Evolutionary conservation across 2,329 filamentous ascomycete genomes (phyloP), one percentile per base, ranked within the genome.

Genomic region (Diplodia sapinea): DNA sequence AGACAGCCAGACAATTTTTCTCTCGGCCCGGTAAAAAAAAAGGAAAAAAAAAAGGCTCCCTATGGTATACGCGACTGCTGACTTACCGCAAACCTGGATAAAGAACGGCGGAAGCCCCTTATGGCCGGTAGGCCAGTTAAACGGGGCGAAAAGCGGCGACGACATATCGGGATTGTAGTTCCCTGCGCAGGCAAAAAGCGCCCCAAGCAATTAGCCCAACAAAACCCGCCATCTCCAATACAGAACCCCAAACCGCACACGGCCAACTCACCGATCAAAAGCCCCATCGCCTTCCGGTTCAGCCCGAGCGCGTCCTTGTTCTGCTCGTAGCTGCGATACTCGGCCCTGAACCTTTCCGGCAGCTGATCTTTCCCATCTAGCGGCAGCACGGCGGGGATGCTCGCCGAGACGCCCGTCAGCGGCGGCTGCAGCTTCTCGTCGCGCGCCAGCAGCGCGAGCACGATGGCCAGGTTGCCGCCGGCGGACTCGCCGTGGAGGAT

Each of bases 51-150:
- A n/a, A n/a, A n/a, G n/a, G n/a, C n/a, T n/a, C n/a, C n/a, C n/a
- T 23, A 23, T 23, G 23, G 23, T 23, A 23, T 23, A 2, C 23
- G 23, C 23, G 23, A 23, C 23, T 3, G 31, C 29, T 13, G 43
- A 71, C 36, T 69, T 71, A 12, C 84, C 85, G 69, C 79, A 81
- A 0, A 85, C 77, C 71, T 86, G 83, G 1, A 87, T 74, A 71
- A 85, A 86, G 0, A 82, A 78, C 3, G 75, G 77, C 4, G 84
- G 83, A 26, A 84, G 74, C 13, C 57, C 52, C 36, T 70, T 68
- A 40, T 74, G 72, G 5, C 71, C 72, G 6, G 54, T 66, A 1
- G 69, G 68, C 73, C 72, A 74, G 26, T 72, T 52, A 6, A 75
- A 68, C 1, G 70, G 69, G 59, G 68, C 73, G 17, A 69, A 72